Base-by-base conservation (phyloP, 2,329 filamentous ascomycete genomes). In the Xylaria multiplex region DNA sequence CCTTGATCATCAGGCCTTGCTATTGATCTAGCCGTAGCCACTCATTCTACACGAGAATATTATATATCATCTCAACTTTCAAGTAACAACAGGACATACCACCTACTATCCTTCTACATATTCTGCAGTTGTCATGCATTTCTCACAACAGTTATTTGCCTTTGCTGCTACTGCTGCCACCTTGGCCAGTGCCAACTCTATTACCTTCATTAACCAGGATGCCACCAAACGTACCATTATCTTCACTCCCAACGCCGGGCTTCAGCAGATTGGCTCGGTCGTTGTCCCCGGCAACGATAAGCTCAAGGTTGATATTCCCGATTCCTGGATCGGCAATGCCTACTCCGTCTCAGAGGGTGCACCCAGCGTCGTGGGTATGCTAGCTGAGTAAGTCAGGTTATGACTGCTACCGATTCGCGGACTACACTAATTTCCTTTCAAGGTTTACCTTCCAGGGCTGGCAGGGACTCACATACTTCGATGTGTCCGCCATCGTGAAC, bases 151-250 rank as follows among this genome's bases (percentile, higher is more conserved):
- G 37, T 50, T 71, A 11, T 19, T 50, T 58, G 62, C 59, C 24
- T 52, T 69, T n/a, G 64, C 62, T 35, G 56, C 58, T 30, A n/a
- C 62, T 40, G 65, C 69, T 24, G 62, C 59, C 49, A 64, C 61
- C 8, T 35, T 70, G 45, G 70, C 59, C 27, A 62, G 55, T 61
- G 85, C 83, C 74, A 84, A 83, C 77, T 78, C 78, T 42, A 78
- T 90, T 73, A 86, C 84, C 70, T 89, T 90, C 79, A 73, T 83
- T 77, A 88, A 85, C 71, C 84, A 88, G 57, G 88, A 90, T 75
- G 72, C 77, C 65, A 79, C 77, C 40, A 75, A 77, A 65, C 83
- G 85, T 76, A 83, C 80, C 54, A 72, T 88, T 76, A 71, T 82
- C 78, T 86, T 87, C 78, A 86, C 83, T 35, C 71, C 80, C 71